Evolutionary conservation across 208 protist genomes (phyloP).

Genomic region (Phytomonas francai): DNA sequence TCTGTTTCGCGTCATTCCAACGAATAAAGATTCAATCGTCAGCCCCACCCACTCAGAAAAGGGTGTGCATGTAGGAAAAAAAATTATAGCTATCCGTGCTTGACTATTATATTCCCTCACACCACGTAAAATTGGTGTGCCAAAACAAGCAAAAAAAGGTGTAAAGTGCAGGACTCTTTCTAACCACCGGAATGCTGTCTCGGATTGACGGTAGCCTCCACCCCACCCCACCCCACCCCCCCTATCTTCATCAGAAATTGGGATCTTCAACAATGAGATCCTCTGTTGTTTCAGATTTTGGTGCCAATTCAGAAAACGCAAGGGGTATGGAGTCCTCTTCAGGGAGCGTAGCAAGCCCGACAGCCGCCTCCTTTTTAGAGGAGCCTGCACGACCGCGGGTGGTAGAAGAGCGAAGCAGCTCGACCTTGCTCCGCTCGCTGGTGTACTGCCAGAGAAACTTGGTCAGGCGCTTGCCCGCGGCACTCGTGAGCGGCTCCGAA

Average conservation of each 20-base stretch:
- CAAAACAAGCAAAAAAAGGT: not conserved
- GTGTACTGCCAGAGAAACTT: conserved; percentile 69
- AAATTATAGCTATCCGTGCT: not conserved
- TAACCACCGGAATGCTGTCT: too few species aligned
- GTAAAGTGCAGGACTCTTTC: not conserved
- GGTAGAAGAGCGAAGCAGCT: conserved; percentile 30
- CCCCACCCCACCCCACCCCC: not conserved
- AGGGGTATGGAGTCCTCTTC: not conserved
- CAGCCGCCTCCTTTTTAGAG: not conserved
- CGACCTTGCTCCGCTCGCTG: conserved; percentile 64
- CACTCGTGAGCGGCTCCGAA: conserved; percentile 24
- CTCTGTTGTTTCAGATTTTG: not conserved
- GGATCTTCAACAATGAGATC: not conserved
- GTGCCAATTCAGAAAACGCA: not conserved
- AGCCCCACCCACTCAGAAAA: not conserved
- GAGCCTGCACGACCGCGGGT: conserved; percentile 3
- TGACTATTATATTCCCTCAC: not conserved
- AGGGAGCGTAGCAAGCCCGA: not conserved
- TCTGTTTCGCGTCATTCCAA: not conserved
- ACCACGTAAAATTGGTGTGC: not conserved
- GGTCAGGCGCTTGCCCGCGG: conserved; percentile 47
- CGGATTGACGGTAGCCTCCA: too few species aligned
- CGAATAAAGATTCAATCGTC: not conserved
- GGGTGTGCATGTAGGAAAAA: not conserved
- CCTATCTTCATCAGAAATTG: not conserved